Base-by-base conservation (phyloP, 2,329 filamentous ascomycete genomes). In the Aspergillus terreus region DNA sequence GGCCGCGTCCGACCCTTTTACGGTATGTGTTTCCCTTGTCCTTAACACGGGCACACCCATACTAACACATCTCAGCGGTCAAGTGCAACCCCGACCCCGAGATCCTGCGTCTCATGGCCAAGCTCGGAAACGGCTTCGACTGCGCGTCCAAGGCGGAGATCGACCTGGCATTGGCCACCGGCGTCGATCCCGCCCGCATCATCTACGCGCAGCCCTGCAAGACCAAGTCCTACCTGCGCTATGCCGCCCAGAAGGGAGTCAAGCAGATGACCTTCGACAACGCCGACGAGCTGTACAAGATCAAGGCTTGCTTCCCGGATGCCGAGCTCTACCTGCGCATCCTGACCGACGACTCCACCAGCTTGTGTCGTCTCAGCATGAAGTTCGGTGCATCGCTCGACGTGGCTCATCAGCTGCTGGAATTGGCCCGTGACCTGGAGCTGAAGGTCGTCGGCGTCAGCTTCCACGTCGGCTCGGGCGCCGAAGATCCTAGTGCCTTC, bases 241-340 rank as follows among this genome's bases (percentile, higher is more conserved):
- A 92, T 67, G 94, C 95, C 58, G 85, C 88, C 66, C 82, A 84
- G 68, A 80, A 86, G 60, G 88, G 87, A 61, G 94, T 99, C 70
- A 92, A 88, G 77, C 90, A 96, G 80, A 97, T 99, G 92, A 99
- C 94, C 2, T 97, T 99, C 69, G 94, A 99, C 82, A 99, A 99
- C 65, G 84, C 88, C 70, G 94, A 99, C 71, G 94, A 99, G 80
- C 83, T 99, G 47, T 90, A 92, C 83, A 99, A 99, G 82, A 92
- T 95, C 72, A 94, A 95, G 74, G 88, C 90, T 73, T 83, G 94
- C 63, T 96, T 83, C 68, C 92, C 94, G 2, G 84, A 84, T 44
- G 94, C 94, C 25, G 90, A 96, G 77, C 84, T 99, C 40, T 95
- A 88, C 73, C 80, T 99, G 55, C 92, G 94, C 64, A 99, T 99